Base-by-base conservation (phyloP, 2,329 filamentous ascomycete genomes). In the Calonectria pteridis region DNA sequence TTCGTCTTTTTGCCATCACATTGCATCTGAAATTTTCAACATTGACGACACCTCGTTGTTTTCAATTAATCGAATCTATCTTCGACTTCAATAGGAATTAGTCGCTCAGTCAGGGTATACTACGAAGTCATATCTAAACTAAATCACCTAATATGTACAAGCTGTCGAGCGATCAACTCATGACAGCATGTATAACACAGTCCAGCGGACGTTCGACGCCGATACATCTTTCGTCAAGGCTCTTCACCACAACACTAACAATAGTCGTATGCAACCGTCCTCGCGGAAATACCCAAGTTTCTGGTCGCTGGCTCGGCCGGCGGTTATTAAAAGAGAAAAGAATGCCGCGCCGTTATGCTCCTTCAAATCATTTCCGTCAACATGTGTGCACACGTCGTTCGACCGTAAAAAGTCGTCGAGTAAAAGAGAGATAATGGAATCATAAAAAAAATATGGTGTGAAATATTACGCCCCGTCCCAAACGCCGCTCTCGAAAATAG, bases 21-120 rank as follows among this genome's bases (percentile, higher is more conserved):
- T n/a, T 28, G 23, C 33, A 40, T 4, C 18, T 46, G 6, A 35
- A 23, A 31, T 31, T 59, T 18, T 40, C 6, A 20, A 5, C 7
- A 11, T 43, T 63, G 23, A 63, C 65, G 59, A 43, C 65, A 71
- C 63, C 69, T 69, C 43, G 58, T 71, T 69, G 29, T 67, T 67
- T 72, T 65, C 14, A 65, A 78, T 78, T 79, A 75, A 73, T 76
- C 63, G 73, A 81, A 76, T 76, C 62, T 77, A 75, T 75, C 37
- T 79, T 79, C 76, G 73, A 77, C 78, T 77, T 77, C 71, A 66
- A 75, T 80, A 77, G 78, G 77, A 78, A 83, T 84, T 84, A 83
- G 72, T 81, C 78, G 74, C 79, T 82, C 77, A 78, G 75, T 79
- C 78, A 78, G 83, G 84, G 84, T 84, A 84, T 85, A 84, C 82